Percentiles rank a stretch among this genome's conserved stretches.
phyloP scores from a whole-genome alignment of 2,329 filamentous ascomycete genomes.

The Clarireedia paspali region DNA sequence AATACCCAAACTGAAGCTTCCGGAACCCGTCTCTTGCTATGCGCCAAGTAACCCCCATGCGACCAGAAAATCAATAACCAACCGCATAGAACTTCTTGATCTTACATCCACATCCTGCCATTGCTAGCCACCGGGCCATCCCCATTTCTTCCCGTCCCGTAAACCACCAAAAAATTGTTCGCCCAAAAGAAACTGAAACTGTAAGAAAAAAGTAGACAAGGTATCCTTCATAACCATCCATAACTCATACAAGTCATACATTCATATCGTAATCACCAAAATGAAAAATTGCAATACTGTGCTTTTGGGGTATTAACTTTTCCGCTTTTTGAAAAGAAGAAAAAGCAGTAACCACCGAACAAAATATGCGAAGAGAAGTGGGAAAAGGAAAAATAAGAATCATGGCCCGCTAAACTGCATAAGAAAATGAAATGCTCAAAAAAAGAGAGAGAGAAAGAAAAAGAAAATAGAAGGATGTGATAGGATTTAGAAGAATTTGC shows the following conservation, averaged over 20 bases:
- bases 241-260: constrained; percentile 28
- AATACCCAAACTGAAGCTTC: not conserved
- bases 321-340: constrained; percentile 20
- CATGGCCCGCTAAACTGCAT: constrained; percentile 19
- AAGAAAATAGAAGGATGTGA: constrained; percentile 1
- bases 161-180: not conserved
- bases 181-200: not conserved
- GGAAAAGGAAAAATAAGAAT: constrained; percentile 16
- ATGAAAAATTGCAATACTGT: constrained; percentile 14
- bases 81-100: not conserved
- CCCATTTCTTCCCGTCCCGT: not conserved
- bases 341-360: constrained; percentile 17
- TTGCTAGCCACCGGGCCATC: constrained; percentile 5
- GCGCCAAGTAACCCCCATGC: not conserved
- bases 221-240: constrained; percentile 23
- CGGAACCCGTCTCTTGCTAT: not conserved
- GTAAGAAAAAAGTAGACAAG: constrained; percentile 11
- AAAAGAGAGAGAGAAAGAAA: not conserved
- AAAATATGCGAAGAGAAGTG: constrained; percentile 18
- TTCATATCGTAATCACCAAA: constrained; percentile 15
- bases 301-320: constrained; percentile 24
- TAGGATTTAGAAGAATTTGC: not conserved
- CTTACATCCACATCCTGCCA: constrained; percentile 9
- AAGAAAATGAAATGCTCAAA: constrained; percentile 16
- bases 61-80: not conserved